These are phyloP conservation scores for Trichosporon sp. DNA, from an alignment of 1,284 basidiomycete genomes.

Conservation along the genomic window DNA sequence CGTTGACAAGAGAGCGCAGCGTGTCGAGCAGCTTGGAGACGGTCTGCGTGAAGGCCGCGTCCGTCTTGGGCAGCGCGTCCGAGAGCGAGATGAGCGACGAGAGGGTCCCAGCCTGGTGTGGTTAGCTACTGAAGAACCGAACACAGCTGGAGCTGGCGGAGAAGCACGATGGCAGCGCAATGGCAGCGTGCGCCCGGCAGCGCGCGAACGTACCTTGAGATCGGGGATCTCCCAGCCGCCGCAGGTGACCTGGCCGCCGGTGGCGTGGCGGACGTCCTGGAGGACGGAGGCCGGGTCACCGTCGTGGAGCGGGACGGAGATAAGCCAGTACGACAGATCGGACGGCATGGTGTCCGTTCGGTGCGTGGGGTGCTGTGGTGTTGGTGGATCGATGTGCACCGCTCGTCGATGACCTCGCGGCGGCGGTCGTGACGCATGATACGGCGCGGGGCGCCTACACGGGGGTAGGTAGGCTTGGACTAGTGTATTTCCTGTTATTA, in stretches of 20 bases:
- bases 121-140: background rate
- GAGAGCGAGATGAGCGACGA: conserved; percentile 84
- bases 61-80: conserved; percentile 88
- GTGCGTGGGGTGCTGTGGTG: background rate
- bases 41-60: conserved; percentile 76
- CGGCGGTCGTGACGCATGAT: conserved; percentile 2
- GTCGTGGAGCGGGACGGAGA: conserved; percentile 54
- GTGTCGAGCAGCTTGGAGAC: conserved; percentile 94
- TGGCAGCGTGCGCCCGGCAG: background rate
- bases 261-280: conserved; percentile 46
- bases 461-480: background rate
- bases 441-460: background rate
- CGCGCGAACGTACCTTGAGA: conserved; percentile 45
- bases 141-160: conserved; percentile 4
- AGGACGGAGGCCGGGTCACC: conserved; percentile 53
- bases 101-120: conserved; percentile 79
- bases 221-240: conserved; percentile 48
- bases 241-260: conserved; percentile 44
- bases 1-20: conserved; percentile 82
- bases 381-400: background rate
- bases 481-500: background rate
- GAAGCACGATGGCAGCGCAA: background rate
- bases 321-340: conserved; percentile 55
- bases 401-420: background rate
- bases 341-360: conserved; percentile 50